A percentile compares a stretch with the other conserved stretches of the same genome.
Evolutionary conservation across 805 yeast species (phyloP).

Genomic region (Isabelozyma rhagii): DNA sequence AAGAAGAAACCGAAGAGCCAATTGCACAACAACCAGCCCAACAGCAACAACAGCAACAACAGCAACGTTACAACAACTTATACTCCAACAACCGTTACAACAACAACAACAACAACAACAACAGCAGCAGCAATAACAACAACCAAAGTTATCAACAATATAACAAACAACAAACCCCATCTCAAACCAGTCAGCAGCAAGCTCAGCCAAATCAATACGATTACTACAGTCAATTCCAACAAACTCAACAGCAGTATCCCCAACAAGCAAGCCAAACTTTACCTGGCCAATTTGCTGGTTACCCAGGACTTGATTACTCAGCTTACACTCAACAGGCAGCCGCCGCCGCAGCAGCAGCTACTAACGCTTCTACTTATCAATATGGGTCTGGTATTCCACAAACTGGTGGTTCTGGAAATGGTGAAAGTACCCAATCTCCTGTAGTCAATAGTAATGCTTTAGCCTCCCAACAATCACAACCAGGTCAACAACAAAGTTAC

Average conservation of each 20-base stretch:
- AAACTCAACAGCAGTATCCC: conserved; percentile 37
- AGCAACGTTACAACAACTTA: conserved; percentile 12
- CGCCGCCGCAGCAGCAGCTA: conserved; percentile 24
- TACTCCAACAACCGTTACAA: conserved; percentile 19
- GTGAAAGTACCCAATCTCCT: conserved; percentile 31
- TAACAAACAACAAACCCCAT: conserved; percentile 17
- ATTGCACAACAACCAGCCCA: conserved; percentile 5
- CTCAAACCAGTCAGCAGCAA: conserved; percentile 15
- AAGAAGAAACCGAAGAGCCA: conserved; percentile 13
- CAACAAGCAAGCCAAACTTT: conserved; percentile 38
- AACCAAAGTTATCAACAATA: conserved; percentile 14
- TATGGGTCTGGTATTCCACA: conserved; percentile 8
- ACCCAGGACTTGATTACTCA: conserved; percentile 43
- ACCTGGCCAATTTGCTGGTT: conserved; percentile 43
- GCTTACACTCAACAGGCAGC: conserved; percentile 34
- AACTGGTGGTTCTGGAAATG: conserved; percentile 8
- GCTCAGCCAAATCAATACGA: conserved; percentile 22
- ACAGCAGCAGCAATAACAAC: conserved; percentile 14
- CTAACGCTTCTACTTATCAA: conserved; percentile 18
- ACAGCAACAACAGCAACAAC: conserved; percentile 8
- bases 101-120: conserved; percentile 20
- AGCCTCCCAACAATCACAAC: conserved; percentile 14
- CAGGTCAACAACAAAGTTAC: conserved; percentile 13
- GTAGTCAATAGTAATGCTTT: conserved; percentile 19
- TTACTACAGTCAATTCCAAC: conserved; percentile 32